A percentile compares a stretch with the other conserved stretches of the same genome.
Conservation (phyloP, 2,329 filamentous ascomycete genomes). For the Chaetomium strumarium region DNA sequence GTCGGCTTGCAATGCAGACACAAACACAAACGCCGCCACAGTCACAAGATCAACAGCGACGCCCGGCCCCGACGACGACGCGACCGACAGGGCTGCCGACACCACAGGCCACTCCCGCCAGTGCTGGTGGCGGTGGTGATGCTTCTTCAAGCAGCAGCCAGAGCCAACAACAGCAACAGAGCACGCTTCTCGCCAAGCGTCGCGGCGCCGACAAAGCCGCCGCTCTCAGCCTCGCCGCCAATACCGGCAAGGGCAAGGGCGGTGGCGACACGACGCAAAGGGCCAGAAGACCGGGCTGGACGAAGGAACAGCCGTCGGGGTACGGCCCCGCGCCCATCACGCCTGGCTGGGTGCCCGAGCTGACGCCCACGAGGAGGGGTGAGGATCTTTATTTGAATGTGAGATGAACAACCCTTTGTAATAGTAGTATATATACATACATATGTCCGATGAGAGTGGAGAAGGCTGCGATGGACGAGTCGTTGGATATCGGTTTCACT, state of each 20-base stretch:
- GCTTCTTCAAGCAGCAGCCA: neutral
- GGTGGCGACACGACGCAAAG: neutral
- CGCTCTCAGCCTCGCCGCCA: constrained; percentile 34
- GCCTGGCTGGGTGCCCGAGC: constrained; percentile 56
- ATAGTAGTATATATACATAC: neutral
- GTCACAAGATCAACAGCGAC: neutral
- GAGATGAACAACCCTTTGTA: constrained; percentile 35
- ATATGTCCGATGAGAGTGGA: neutral
- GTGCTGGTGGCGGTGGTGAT: neutral
- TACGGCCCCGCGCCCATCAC: constrained; percentile 36
- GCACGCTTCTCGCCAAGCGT: constrained; percentile 47
- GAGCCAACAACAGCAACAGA: constrained; percentile 21
- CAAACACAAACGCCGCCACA: neutral
- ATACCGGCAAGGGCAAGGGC: neutral
- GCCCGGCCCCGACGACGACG: neutral
- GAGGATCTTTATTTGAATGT: constrained; percentile 59
- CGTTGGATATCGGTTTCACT: neutral
- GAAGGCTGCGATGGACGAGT: neutral
- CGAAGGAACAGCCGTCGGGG: neutral
- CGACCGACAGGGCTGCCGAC: neutral
- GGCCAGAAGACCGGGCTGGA: constrained; percentile 7
- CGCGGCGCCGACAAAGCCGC: constrained; percentile 45
- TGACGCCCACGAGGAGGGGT: constrained; percentile 62
- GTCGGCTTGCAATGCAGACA: neutral
- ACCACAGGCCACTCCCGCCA: constrained; percentile 2